These are phyloP conservation scores for Chalaropsis ovoidea DNA, from an alignment of 2,329 filamentous ascomycete species.

Conservation along the genomic window DNA sequence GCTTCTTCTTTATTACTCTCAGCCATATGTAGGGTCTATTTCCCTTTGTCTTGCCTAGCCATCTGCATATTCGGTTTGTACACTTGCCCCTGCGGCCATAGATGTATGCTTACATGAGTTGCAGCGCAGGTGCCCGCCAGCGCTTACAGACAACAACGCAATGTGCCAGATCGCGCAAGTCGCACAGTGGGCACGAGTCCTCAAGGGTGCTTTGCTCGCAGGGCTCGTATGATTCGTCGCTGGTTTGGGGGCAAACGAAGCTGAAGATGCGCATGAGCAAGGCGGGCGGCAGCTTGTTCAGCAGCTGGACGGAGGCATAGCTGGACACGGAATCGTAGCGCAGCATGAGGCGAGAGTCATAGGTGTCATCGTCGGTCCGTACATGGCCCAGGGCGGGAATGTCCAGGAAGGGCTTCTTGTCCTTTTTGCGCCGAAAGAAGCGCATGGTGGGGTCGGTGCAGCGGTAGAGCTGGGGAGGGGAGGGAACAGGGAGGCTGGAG, in stretches of 20 bases:
- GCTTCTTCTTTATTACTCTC: background rate
- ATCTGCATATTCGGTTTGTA: too few relatives aligned
- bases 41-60: too few relatives aligned
- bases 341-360: constrained; percentile 23
- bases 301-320: constrained; percentile 35
- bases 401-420: constrained; percentile 30
- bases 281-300: constrained; percentile 51
- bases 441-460: constrained; percentile 29
- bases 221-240: constrained; percentile 66
- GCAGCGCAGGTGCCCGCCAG: constrained; percentile 52
- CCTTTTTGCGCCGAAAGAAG: constrained; percentile 33
- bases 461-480: constrained; percentile 29
- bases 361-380: constrained; percentile 22
- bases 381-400: constrained; percentile 27
- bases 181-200: constrained; percentile 85
- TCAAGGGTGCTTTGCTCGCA: constrained; percentile 71
- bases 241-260: constrained; percentile 71
- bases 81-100: constrained; percentile 32
- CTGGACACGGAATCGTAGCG: constrained; percentile 34
- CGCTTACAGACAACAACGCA: constrained; percentile 62
- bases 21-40: background rate
- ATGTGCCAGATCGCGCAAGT: constrained; percentile 76
- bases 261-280: constrained; percentile 69
- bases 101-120: constrained; percentile 46
- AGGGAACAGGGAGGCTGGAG: background rate